Evolutionary conservation across 768 basidiomycete genomes (phyloP), one percentile per base, ranked within the genome.

Genomic region (Lactarius pseudohatsudake): DNA sequence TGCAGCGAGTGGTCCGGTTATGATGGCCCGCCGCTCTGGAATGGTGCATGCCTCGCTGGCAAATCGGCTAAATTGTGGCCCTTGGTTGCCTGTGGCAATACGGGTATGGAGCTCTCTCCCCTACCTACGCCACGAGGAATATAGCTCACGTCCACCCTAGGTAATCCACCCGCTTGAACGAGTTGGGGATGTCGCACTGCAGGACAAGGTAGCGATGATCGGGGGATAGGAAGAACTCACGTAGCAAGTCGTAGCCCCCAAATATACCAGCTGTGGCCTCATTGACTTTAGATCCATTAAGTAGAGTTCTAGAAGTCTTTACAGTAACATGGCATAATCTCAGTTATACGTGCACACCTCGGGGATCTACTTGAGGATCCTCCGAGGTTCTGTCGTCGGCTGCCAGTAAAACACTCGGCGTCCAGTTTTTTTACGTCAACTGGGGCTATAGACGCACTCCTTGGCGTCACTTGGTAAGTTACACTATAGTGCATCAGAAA

Each of bases 1-100:
- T 87, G 85, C 72, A 81, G 80, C 70, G 76, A 82, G 68, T 86
- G 86, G 86, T 77, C 78, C 8, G 86, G 85, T n/a, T 79, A 79
- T 18, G 81, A 86, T 63, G 82, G 83, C 13, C 71, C 77, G 36
- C 30, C 76, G n/a, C 75, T 82, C 15, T 87, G 75, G 73, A 80
- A 74, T 54, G 84, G 85, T 0, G 77, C 85, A 11, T 86, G 86
- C 72, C 75, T 87, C 26, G 75, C 70, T 5, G 83, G 83, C 6
- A 81, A 84, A 72, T 78, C 70, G 0, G 82, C 84, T 20, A 74
- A 72, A 0, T 75, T 79, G 69, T 87, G 86, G 85, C 86, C 85
- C 1, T 65, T 78, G 5, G 58, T 74, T 68, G 84, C 78, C 22
- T 86, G 85, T 63, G 84, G 83, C 32, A 86, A 86, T 74, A 71